Base-by-base conservation (phyloP, 306 rosid species). In the Alnus rubra region DNA sequence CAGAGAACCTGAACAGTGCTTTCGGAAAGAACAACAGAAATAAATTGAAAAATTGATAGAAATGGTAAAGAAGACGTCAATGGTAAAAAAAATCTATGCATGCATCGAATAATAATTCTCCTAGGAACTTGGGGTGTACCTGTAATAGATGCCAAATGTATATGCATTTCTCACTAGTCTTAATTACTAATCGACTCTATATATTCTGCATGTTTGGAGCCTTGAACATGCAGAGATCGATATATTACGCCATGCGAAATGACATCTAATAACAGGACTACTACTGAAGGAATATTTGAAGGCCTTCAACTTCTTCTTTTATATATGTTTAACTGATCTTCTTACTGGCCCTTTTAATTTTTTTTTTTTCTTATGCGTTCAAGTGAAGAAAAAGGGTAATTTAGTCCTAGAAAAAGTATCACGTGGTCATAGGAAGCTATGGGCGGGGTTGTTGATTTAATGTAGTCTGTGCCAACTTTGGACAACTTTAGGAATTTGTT, bases 401-500 rank as follows among this genome's bases (percentile, higher is more conserved):
- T 80, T 54, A 73, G 59, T 65, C 50, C 10, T 1, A 63, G 28
- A 15, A 0, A 55, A 47, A 52, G n/a, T 71, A 47, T 50, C 33
- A 73, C 71, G 76, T 75, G 84, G 39, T 74, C 60, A 33, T 59
- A 19, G 69, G 47, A 69, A 48, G 15, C 37, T 1, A 33, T 33
- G 2, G 37, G 37, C 1, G 37, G 12, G 18, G 37, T 4, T 44
- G 45, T 33, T 19, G 30, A n/a, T 54, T 33, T 12, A 19, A 18
- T 60, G n/a, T 18, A 65, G 49, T 54, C 49, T 62, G 10, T 49
- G 75, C 51, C 58, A 74, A 64, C 44, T 31, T 15, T 39, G 12
- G 74, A 72, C 71, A 31, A 76, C 16, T 64, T 65, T 37, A 42
- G 12, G 90, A 68, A 80, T 83, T 85, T 62, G 90, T 85, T 82